Conservation (phyloP, 1,284 basidiomycete species). For the Pisolithus thermaeus region DNA sequence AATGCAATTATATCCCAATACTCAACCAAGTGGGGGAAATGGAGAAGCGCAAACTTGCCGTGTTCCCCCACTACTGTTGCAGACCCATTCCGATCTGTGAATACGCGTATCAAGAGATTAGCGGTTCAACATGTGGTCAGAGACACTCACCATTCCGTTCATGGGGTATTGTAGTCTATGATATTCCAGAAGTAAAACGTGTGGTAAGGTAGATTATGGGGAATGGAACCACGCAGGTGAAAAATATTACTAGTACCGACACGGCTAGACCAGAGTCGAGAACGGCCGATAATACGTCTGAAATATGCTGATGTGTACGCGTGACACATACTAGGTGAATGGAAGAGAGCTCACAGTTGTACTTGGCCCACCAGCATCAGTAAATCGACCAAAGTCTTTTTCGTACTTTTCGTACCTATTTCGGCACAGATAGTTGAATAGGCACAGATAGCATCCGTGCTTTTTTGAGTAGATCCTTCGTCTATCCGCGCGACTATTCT, state of each 20-base stretch:
- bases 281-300: conserved; percentile 56
- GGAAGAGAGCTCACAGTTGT: conserved; percentile 41
- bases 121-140: not conserved
- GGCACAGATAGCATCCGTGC: no score
- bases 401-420: no score
- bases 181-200: not conserved
- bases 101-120: no score
- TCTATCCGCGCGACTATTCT: no score
- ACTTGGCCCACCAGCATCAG: conserved; percentile 68
- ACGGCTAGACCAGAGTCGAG: conserved; percentile 53
- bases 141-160: conserved; percentile 18
- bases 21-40: not conserved
- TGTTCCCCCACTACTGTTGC: conserved; percentile 52
- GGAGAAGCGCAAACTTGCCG: conserved; percentile 5
- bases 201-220: not conserved
- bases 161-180: conserved; percentile 29
- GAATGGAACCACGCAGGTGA: conserved; percentile 26
- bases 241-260: conserved; percentile 47
- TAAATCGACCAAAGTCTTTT: no score
- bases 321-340: conserved; percentile 15
- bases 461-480: no score
- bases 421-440: no score
- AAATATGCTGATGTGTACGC: conserved; percentile 7
- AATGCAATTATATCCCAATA: not conserved
- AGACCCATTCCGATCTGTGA: conserved; percentile 40